Conservation (phyloP, 768 basidiomycete genomes). For the Naganishia antarctica region DNA sequence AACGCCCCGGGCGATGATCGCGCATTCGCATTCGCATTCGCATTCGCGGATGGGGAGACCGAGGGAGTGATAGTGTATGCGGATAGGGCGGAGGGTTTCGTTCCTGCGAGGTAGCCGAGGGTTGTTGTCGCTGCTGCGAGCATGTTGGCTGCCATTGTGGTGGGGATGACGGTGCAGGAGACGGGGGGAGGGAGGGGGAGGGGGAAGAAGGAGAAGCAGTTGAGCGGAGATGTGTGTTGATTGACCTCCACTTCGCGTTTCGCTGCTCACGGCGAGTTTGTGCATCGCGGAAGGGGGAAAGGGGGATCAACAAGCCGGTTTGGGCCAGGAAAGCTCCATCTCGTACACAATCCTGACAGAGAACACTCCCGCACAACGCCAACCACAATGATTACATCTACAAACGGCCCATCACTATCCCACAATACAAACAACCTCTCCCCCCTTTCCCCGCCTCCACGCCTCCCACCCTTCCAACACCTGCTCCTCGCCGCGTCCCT, state of each 20-base stretch:
- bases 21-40: slow-evolving; percentile 49
- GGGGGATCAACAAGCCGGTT: too few species aligned
- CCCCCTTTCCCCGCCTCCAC: slow-evolving; percentile 65
- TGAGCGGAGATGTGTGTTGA: not conserved
- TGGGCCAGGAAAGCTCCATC: too few species aligned
- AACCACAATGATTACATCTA: too few species aligned
- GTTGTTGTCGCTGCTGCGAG: slow-evolving; percentile 34
- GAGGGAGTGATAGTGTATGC: slow-evolving; percentile 36
- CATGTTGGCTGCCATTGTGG: slow-evolving; percentile 20
- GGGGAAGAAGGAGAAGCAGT: not conserved
- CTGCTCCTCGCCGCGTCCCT: slow-evolving; percentile 58
- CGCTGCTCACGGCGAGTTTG: too few species aligned
- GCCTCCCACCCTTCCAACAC: slow-evolving; percentile 85
- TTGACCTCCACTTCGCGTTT: not conserved
- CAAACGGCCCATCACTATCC: slow-evolving; percentile 43
- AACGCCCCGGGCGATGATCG: slow-evolving; percentile 50
- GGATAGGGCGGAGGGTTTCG: slow-evolving; percentile 33
- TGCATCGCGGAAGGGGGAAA: too few species aligned
- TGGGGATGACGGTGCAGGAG: too few species aligned
- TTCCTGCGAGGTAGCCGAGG: slow-evolving; percentile 27
- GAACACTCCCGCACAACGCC: too few species aligned
- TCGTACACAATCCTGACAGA: too few species aligned
- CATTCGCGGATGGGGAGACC: too few species aligned
- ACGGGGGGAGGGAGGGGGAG: not conserved
- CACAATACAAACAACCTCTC: slow-evolving; percentile 84